Conservation (phyloP, 2,329 filamentous ascomycete species). For the Spiromastix sp. region DNA sequence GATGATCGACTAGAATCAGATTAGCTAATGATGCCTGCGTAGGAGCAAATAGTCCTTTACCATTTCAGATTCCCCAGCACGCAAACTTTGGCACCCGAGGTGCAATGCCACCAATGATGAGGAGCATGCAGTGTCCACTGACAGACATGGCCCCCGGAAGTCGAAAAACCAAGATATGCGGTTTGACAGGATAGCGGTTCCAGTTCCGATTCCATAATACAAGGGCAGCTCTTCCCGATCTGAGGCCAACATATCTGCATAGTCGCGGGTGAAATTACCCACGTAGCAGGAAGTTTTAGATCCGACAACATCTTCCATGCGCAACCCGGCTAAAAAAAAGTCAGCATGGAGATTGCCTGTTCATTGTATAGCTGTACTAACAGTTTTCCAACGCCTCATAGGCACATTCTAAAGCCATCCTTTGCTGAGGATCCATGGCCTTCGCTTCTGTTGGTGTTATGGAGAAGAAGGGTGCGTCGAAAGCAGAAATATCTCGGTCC, state of each 20-base stretch:
- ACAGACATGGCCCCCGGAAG: constrained; percentile 18
- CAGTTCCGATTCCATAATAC: constrained; percentile 13
- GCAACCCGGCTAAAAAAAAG: background rate
- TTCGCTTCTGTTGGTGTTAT: constrained; percentile 66
- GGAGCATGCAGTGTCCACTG: constrained; percentile 21
- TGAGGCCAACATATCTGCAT: constrained; percentile 1
- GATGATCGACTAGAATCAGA: constrained; percentile 12
- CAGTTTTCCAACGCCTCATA: constrained; percentile 48
- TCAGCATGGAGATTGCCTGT: background rate
- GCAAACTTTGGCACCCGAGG: constrained; percentile 18
- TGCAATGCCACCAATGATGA: constrained; percentile 20
- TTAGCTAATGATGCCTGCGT: constrained; percentile 7
- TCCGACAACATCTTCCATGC: constrained; percentile 7
- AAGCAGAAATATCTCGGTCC: constrained; percentile 40
- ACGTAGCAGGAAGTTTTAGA: constrained; percentile 8
- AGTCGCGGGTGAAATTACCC: constrained; percentile 7
- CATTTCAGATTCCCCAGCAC: constrained; percentile 9
- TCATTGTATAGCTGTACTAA: background rate
- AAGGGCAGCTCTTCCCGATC: constrained; percentile 3
- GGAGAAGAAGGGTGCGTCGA: constrained; percentile 66
- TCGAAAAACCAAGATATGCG: constrained; percentile 20
- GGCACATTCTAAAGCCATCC: constrained; percentile 53
- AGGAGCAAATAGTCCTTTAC: constrained; percentile 5
- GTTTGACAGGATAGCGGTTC: constrained; percentile 17
- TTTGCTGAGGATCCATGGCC: constrained; percentile 50